Conservation (phyloP, 805 yeast genomes). For the Yarrowia bubula region DNA sequence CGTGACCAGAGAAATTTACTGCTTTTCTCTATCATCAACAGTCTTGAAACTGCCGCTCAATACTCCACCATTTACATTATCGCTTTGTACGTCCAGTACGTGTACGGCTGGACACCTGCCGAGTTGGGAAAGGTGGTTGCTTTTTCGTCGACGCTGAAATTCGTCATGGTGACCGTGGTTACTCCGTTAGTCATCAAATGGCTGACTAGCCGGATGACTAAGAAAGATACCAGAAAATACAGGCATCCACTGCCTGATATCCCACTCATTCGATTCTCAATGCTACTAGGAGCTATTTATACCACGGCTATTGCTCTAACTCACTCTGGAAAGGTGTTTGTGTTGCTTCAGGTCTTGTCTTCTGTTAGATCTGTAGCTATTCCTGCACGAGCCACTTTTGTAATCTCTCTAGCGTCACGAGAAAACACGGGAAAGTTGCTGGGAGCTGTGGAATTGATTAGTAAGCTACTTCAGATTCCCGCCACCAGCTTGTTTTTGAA, state of each 20-base stretch:
- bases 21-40: constrained; percentile 15
- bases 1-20: constrained; percentile 1
- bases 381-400: constrained; percentile 20
- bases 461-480: constrained; percentile 3
- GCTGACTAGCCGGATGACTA: not conserved
- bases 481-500: not conserved
- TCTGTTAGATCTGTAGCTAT: not conserved
- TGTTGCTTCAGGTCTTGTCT: not conserved
- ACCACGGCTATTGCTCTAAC: not conserved
- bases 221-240: not conserved
- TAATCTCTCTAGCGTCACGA: not conserved
- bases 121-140: constrained; percentile 17
- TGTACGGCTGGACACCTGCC: constrained; percentile 19
- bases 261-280: constrained; percentile 11
- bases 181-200: constrained; percentile 6
- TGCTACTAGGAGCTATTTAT: constrained; percentile 8
- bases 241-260: not conserved
- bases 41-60: constrained; percentile 10
- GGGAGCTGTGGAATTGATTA: constrained; percentile 15
- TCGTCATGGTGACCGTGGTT: not conserved
- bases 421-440: constrained; percentile 15
- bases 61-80: constrained; percentile 24
- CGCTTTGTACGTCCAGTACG: constrained; percentile 14
- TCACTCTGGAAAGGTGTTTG: not conserved
- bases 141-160: not conserved